Percentiles rank a stretch among this genome's conserved stretches.
These are phyloP conservation scores for Camellia granthamiana DNA, from an alignment of 148 eudicot genomes.

Conservation along the genomic window DNA sequence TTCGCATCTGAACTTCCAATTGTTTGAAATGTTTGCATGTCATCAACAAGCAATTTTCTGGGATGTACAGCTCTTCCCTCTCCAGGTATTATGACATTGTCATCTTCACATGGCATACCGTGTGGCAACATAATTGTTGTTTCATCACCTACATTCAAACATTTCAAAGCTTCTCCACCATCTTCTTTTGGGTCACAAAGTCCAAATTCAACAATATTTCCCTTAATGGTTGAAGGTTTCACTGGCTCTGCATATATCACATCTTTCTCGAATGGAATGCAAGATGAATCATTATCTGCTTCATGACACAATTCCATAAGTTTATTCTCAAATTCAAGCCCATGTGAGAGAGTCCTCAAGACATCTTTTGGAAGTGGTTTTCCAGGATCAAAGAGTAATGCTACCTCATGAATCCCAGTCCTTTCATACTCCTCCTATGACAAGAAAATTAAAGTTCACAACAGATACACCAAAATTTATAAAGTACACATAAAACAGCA, in stretches of 20 bases:
- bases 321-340: slow-evolving; percentile 48
- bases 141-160: slow-evolving; percentile 22
- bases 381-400: slow-evolving; percentile 46
- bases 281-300: slow-evolving; percentile 25
- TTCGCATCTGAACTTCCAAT: slow-evolving; percentile 35
- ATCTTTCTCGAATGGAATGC: slow-evolving; percentile 27
- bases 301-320: slow-evolving; percentile 42
- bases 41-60: slow-evolving; percentile 16
- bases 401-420: slow-evolving; percentile 56
- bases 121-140: slow-evolving; percentile 18
- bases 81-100: slow-evolving; percentile 12
- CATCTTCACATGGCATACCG: slow-evolving; percentile 17
- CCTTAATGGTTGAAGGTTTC: slow-evolving; percentile 25
- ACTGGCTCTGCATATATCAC: slow-evolving; percentile 19
- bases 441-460: slow-evolving; percentile 16
- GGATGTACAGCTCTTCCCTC: slow-evolving; percentile 14
- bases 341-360: slow-evolving; percentile 50
- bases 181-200: slow-evolving; percentile 11
- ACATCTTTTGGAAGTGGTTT: slow-evolving; percentile 71
- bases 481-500: slow-evolving; percentile 2
- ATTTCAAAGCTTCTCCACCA: slow-evolving; percentile 22
- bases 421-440: slow-evolving; percentile 77
- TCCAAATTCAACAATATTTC: slow-evolving; percentile 27
- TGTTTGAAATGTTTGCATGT: slow-evolving; percentile 16
- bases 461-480: slow-evolving; percentile 5